Base-by-base conservation (phyloP, 306 rosid species). In the Vigna radiata region DNA sequence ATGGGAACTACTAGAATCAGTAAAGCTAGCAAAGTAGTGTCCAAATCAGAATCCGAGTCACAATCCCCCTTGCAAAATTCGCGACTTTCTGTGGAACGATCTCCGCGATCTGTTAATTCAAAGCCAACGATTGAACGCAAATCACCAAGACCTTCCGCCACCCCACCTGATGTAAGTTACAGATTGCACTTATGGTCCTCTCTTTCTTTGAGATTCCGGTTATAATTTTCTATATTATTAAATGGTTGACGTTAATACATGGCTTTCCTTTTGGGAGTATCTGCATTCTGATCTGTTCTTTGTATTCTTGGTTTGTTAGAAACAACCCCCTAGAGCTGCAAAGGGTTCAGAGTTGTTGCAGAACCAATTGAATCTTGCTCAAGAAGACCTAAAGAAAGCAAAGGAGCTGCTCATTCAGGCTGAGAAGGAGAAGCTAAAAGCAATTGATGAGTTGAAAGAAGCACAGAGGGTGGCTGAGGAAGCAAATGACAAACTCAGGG, bases 381-480 rank as follows among this genome's bases (percentile, higher is more conserved):
- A 89, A 77, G 97, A 89, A 52, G 97, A 95, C 85, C 89, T 92
- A 37, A 92, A 90, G 91, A 95, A 89, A 82, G 90, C 97, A 29
- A 90, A 89, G 83, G 97, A 95, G 78, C 97, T 87, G 82, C 78
- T 90, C 63, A 65, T 72, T 82, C 75, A 77, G 80, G 88, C 82
- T 72, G 99, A 89, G 83, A 89, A 89, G 63, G 96, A 92, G 80
- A 95, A 90, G 91, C 81, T 64, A 50, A 90, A 92, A 80, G 89
- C 90, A 31, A 23, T 62, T 50, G 88, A 89, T 37, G 97, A 89
- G 65, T 89, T 95, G 87, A 89, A 90, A 88, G 92, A 88, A 76
- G 97, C 88, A 8, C 92, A 86, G 62, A 87, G 61, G 83, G 84
- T 80, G 27, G 88, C 89, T 16, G 97, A 95, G 76, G 97, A 90